Evolutionary conservation across 345 rosid genomes (phyloP), one percentile per base, ranked within the genome.

Genomic region (Melaleuca alternifolia): DNA sequence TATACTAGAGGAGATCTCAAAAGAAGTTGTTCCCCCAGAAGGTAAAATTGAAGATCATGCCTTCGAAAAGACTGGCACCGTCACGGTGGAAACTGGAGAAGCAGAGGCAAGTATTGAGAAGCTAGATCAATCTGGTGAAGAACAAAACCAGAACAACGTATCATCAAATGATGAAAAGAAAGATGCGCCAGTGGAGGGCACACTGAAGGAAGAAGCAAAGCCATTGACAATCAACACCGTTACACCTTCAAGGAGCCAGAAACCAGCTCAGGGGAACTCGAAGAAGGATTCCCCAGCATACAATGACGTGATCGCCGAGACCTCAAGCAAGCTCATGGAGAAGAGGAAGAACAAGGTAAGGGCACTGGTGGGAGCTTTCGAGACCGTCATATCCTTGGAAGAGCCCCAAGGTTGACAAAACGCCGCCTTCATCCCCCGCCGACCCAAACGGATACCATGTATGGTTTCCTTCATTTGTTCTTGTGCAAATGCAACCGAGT

Each of bases 291-390:
- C 94, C 16, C 89, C 95, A 33, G 96, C 96, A 10, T 95, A 93
- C 88, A 97, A 97, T 54, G 97, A 95, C 86, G 98, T 97, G 86
- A 97, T 97, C 11, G 96, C 94, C 85, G 93, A 95, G 89, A 93
- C 95, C 3, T 93, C 95, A 51, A 92, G 92, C 87, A 97, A 92
- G 91, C 91, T 96, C 26, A 91, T 93, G 59, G 94, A 92, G 90
- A 88, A 89, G 89, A 96, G 94, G 92, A 96, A 91, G 93, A 97
- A 94, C 96, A 97, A 93, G 85, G 99, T 97, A 84, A 92, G 85
- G 82, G 98, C 98, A 57, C 88, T 97, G 85, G 99, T 93, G 30
- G 98, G 99, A 51, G 99, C 99, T 33, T 97, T 97, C 82, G 94
- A 97, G 93, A 95, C 96, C 28, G 99, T 95, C 89, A 97, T 97